Evolutionary conservation across 1,284 basidiomycete genomes (phyloP), one percentile per base, ranked within the genome.

Genomic region (Xerocomus amazonicus): DNA sequence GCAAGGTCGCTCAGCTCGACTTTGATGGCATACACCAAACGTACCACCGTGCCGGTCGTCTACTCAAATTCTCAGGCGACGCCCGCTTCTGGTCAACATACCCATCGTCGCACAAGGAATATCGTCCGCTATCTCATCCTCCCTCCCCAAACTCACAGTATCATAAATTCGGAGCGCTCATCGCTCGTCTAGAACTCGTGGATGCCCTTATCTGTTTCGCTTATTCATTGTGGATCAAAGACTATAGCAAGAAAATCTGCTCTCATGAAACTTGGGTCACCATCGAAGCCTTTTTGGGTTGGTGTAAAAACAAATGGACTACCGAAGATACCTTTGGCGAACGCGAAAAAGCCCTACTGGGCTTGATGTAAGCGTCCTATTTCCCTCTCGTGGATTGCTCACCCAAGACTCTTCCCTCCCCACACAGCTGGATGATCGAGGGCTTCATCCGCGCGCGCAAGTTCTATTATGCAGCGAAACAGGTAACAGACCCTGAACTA

Each of bases 61-160:
- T 74, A 57, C 81, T 89, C 66, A 87, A 88, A 67, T 86, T 84
- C 60, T 89, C 86, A 2, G 85, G 84, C 17, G 83, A 86, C 60
- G 77, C 80, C 32, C 83, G 87, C 36, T 81, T 84, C 56, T 80
- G 78, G 76, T 85, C 87, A 19, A 84, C 83, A 33, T 86, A 80
- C 60, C 76, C 84, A 16, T 70, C 81, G 4, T 73, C 75, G 1
- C 78, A 84, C 66, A 76, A 76, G 57, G 80, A 84, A 55, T 85
- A 82, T 63, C 73, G 76, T 16, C 77, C 84, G 4, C 70, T 89
- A 14, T 60, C 70, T 6, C 73, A 78, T 54, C 85, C 87, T 6
- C 84, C 86, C 3, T 73, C 77, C 8, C 73, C 76, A 12, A 76
- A 75, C 52, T 84, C 84, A 0, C 70, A 77, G 31, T 89, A 89